phyloP scores from a whole-genome alignment of 805 yeast species.

The Cyberlindnera euphorbiae region DNA sequence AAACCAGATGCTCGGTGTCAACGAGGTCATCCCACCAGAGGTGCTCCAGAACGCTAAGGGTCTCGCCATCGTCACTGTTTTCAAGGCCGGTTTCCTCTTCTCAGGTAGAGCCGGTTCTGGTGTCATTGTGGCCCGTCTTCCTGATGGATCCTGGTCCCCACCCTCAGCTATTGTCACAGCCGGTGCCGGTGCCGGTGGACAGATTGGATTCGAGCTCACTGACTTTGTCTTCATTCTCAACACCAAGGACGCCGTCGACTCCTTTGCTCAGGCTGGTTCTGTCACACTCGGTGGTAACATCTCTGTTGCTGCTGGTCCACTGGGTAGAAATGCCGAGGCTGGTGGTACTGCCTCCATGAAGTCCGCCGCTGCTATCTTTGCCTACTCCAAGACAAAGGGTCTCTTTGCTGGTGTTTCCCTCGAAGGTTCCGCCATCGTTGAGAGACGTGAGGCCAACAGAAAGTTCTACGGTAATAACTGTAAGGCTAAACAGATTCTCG shows the following conservation, averaged over 20 bases:
- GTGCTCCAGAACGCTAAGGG: conserved; percentile 89
- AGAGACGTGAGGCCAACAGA: conserved; percentile 94
- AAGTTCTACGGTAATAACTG: conserved; percentile 88
- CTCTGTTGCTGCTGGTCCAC: conserved; percentile 95
- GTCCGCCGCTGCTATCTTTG: conserved; percentile 83
- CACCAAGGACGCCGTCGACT: conserved; percentile 80
- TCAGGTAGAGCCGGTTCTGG: conserved; percentile 98
- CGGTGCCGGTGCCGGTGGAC: conserved; percentile 99
- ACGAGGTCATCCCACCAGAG: conserved; percentile 83
- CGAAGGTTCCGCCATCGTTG: conserved; percentile 95
- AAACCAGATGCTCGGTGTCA: conserved; percentile 87
- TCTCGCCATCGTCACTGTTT: conserved; percentile 84
- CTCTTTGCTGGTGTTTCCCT: conserved; percentile 95
- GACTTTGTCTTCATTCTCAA: conserved; percentile 93
- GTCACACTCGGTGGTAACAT: conserved; percentile 93
- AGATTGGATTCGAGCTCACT: conserved; percentile 92
- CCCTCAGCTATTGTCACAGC: conserved; percentile 95
- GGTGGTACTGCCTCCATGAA: conserved; percentile 90
- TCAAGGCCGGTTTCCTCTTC: conserved; percentile 93
- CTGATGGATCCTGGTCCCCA: conserved; percentile 96
- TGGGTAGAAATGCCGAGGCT: conserved; percentile 97
- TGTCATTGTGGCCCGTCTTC: conserved; percentile 85
- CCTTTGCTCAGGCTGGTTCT: conserved; percentile 92
- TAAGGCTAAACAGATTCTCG: conserved; percentile 79
- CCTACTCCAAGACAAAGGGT: conserved; percentile 95